Base-by-base conservation (phyloP, 768 basidiomycete genomes). In the Collybia sp. region DNA sequence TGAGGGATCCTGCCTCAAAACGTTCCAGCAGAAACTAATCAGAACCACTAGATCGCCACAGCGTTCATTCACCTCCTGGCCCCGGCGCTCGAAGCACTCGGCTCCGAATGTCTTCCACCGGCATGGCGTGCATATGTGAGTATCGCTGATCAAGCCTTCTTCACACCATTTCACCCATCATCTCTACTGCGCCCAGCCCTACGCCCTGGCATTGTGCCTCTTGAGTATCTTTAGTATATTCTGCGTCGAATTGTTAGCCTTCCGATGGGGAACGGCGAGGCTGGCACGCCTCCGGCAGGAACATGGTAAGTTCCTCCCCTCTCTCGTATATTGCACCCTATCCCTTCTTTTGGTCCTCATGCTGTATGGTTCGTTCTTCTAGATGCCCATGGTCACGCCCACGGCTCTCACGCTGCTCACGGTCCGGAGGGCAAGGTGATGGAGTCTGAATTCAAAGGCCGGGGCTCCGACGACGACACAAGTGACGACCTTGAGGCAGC, bases 51-150 rank as follows among this genome's bases (percentile, higher is more conserved):
- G 88, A 85, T 96, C 47, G 91, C 91, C 1, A 95, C 93, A 9
- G 85, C 88, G 2, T 95, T 90, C 61, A 88, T 91, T 31, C 89
- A 93, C 62, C 74, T 95, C 0, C 70, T 95, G 5, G 66, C 77
- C 5, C 86, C 94, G 1, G 94, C 80, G 0, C 67, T 90, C 40
- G 79, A 79, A 10, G 88, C 78, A 32, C 72, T 98, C 3, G 63
- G 69, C 15, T 85, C 82, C 0, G 67, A 74, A 8, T 97, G 94
- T 62, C 71, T 97, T 17, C 56, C 73, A 0, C 65, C 75, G 2
- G 78, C 64, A 30, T 98, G 95, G 94, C 59, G 57, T 0, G 64
- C 69, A 47, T 96, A 94, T 60, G 90, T 92, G 56, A 55, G 85
- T 73, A 13, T 31, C 46, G 20, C 19, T 16, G 1, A 38, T 19